Evolutionary conservation across 768 basidiomycete species (phyloP).

Genomic region (Strobilomyces echinocephalus): DNA sequence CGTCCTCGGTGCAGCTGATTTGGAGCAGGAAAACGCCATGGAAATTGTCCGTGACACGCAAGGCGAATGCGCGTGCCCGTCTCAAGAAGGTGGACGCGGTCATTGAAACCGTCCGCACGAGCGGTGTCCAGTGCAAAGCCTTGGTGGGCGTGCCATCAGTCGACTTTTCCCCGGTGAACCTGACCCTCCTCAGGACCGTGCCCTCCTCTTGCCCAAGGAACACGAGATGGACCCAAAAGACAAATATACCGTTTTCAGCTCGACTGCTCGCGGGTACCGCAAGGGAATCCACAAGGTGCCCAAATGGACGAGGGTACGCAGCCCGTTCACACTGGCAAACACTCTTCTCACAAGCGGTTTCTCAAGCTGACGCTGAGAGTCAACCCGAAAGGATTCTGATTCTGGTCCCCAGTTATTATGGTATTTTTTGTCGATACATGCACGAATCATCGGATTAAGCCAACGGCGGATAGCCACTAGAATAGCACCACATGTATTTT

Average conservation of each 20-base stretch:
- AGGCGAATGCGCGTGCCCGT: constrained; percentile 84
- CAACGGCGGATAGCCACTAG: constrained; percentile 31
- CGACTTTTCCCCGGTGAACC: background rate
- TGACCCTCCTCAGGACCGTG: constrained; percentile 47
- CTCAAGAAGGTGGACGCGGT: constrained; percentile 92
- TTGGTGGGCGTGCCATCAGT: constrained; percentile 45
- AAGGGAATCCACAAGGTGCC: constrained; percentile 97
- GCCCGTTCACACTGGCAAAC: background rate
- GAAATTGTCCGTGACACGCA: constrained; percentile 86
- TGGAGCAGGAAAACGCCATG: constrained; percentile 83
- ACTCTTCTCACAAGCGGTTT: constrained; percentile 6
- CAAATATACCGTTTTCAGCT: constrained; percentile 91
- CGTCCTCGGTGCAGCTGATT: background rate
- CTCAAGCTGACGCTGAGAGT: constrained; percentile 74
- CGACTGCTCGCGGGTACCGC: constrained; percentile 67
- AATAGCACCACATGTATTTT: constrained; percentile 80
- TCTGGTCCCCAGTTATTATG: constrained; percentile 31
- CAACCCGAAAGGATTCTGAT: constrained; percentile 95
- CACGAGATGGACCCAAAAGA: constrained; percentile 88
- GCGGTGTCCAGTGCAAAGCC: constrained; percentile 72
- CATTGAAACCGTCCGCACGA: constrained; percentile 79
- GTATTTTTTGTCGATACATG: constrained; percentile 11
- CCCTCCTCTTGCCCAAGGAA: constrained; percentile 85
- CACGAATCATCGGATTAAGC: background rate
- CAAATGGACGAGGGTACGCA: constrained; percentile 87